Evolutionary conservation across 129 eudicot species (phyloP), one percentile per base, ranked within the genome.

Genomic region (Flaveria robusta): DNA sequence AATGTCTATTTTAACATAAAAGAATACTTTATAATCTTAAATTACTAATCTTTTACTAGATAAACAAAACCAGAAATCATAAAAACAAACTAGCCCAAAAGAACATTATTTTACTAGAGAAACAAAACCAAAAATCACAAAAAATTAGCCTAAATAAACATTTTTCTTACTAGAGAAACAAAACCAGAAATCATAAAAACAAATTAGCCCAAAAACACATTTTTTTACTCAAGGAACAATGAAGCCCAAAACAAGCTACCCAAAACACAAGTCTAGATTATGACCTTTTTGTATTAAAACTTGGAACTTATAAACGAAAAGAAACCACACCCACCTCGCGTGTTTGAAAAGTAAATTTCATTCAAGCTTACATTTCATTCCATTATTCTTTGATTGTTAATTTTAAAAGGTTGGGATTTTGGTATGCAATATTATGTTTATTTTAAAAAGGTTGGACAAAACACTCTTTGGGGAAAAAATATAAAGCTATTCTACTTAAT

Each of bases 231-330:
- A 12, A 24, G 3, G 3, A 29, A 63, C 2, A 29, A 63, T 16
- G 23, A 62, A 27, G 68, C 68, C 68, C 68, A 62, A 62, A 62
- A 3, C 18, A 60, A 12, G 39, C 66, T 60, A 13, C 66, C 37
- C 37, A 60, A 60, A 60, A 10, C 4, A 29, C 20, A 62, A 29
- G 43, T 9, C 43, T 11, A 7, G n/a, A 62, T 15, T 29, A 29
- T n/a, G 14, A 62, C 29, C 27, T 62, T 62, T 34, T 62, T 2
- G 42, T 62, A 42, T 62, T 60, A 60, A 22, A 58, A 52, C 23
- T 51, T 51, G 19, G 19, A 52, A 18, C 59, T 22, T 42, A 9
- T 42, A 42, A 7, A 1, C 11, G 10, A 52, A 52, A 52, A 8
- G 56, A 15, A 23, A 24, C 39, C n/a, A 24, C 66, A 22, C n/a